Evolutionary conservation across 306 rosid species (phyloP).

Genomic region (Citrullus colocynthis): DNA sequence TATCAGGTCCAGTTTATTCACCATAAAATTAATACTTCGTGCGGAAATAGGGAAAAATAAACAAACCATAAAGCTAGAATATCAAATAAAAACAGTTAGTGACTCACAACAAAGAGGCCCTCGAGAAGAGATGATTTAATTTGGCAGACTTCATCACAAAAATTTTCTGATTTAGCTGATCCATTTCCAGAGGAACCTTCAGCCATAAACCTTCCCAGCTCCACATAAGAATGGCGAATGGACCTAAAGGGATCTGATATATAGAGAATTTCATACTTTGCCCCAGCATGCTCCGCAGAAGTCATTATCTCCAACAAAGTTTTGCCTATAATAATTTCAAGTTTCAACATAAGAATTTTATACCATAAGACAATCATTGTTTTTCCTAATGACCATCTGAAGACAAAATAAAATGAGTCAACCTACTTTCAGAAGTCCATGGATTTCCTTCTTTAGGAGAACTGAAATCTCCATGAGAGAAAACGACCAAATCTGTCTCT

Average conservation of each 20-base stretch:
- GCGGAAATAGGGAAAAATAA: not conserved
- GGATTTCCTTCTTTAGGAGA: conserved; percentile 24
- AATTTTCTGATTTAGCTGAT: conserved; percentile 36
- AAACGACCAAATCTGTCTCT: conserved; percentile 60
- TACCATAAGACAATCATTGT: not conserved
- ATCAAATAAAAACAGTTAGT: not conserved
- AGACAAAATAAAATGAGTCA: conserved; percentile 13
- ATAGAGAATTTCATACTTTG: conserved; percentile 75
- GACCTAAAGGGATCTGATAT: conserved; percentile 62
- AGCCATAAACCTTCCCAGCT: conserved; percentile 65
- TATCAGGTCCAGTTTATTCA: not conserved
- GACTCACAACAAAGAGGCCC: conserved; percentile 79
- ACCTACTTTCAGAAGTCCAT: conserved; percentile 55
- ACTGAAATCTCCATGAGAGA: conserved; percentile 45
- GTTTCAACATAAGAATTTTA: not conserved
- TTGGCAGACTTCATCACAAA: conserved; percentile 75
- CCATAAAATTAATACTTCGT: not conserved
- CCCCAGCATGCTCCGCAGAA: conserved; percentile 63
- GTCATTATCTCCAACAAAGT: conserved; percentile 44
- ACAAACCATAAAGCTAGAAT: not conserved
- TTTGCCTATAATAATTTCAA: conserved; percentile 34
- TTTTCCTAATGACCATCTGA: not conserved
- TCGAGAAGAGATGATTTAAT: conserved; percentile 86
- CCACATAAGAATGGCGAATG: conserved; percentile 44
- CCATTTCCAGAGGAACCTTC: conserved; percentile 49